These are phyloP conservation scores for Erigeron philadelphicus DNA, from an alignment of 140 eudicot genomes.

Conservation along the genomic window DNA sequence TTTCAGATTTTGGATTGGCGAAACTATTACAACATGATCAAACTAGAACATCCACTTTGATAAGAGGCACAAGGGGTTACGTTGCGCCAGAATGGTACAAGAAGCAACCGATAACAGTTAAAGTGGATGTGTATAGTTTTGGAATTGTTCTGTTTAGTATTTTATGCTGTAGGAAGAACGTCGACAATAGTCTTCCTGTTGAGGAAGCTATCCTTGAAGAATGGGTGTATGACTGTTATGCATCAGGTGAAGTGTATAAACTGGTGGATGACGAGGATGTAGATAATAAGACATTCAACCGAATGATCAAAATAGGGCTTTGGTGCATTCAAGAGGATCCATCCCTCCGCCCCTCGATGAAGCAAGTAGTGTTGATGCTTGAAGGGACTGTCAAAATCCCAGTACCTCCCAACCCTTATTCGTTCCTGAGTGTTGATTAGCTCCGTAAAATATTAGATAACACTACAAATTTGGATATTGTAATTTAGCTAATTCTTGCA, in stretches of 20 bases:
- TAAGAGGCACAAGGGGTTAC: conserved; percentile 49
- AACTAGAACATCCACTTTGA: conserved; percentile 33
- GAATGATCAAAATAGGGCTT: conserved; percentile 45
- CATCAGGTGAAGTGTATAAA: conserved; percentile 17
- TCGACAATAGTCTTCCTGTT: conserved; percentile 26
- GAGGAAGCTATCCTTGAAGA: conserved; percentile 34
- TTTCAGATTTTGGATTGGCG: conserved; percentile 49
- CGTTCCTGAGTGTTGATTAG: conserved; percentile 10
- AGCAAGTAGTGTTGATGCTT: conserved; percentile 46
- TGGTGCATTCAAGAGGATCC: conserved; percentile 61
- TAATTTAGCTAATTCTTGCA: too few relatives aligned
- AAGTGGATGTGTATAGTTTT: conserved; percentile 31
- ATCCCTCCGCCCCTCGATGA: conserved; percentile 46
- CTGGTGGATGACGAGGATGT: conserved; percentile 39
- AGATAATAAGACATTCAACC: conserved; percentile 32
- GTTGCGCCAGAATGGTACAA: conserved; percentile 58
- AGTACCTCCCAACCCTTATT: conserved; percentile 40
- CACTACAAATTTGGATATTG: too few relatives aligned
- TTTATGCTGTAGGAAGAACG: conserved; percentile 30
- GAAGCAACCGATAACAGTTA: background rate
- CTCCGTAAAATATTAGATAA: too few relatives aligned
- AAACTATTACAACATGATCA: conserved; percentile 41
- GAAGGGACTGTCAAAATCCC: conserved; percentile 47
- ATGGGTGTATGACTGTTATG: conserved; percentile 42
- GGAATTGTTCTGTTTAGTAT: conserved; percentile 41